Conservation (phyloP, 441 rosid species). For the Croton laevigatus region DNA sequence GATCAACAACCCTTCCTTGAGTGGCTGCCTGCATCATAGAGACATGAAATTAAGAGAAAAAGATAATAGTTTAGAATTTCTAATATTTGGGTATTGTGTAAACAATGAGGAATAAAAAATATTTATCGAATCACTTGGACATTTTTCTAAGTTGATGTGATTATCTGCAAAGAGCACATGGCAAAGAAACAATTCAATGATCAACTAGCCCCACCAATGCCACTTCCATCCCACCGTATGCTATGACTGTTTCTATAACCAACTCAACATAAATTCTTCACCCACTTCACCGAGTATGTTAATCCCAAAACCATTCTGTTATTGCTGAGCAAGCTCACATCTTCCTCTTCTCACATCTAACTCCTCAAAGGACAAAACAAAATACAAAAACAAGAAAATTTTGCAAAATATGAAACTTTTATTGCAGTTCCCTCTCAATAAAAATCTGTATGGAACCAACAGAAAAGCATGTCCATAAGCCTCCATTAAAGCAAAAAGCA, state of each 20-base stretch:
- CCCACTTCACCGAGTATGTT: not conserved
- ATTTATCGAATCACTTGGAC: not conserved
- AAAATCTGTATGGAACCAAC: not conserved
- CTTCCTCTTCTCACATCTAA: not conserved
- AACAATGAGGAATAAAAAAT: not conserved
- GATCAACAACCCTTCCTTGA: slow-evolving; percentile 62
- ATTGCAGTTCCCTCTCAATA: not conserved
- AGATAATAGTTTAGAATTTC: not conserved
- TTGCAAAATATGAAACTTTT: not conserved
- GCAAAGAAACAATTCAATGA: not conserved
- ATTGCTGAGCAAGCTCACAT: not conserved
- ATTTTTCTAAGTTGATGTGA: not conserved
- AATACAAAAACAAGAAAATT: not conserved
- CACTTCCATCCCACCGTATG: too few species aligned
- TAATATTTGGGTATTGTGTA: not conserved
- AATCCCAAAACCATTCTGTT: not conserved
- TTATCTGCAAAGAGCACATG: not conserved
- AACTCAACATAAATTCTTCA: not conserved
- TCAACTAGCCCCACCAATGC: not conserved
- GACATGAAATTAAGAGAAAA: not conserved
- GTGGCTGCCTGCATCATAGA: slow-evolving; percentile 51
- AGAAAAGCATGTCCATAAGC: not conserved
- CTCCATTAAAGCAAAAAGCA: not conserved
- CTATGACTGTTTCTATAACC: too few species aligned
- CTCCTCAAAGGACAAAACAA: not conserved